Evolutionary conservation across 257 asterid species (phyloP).

Genomic region (Nicotiana otophora): DNA sequence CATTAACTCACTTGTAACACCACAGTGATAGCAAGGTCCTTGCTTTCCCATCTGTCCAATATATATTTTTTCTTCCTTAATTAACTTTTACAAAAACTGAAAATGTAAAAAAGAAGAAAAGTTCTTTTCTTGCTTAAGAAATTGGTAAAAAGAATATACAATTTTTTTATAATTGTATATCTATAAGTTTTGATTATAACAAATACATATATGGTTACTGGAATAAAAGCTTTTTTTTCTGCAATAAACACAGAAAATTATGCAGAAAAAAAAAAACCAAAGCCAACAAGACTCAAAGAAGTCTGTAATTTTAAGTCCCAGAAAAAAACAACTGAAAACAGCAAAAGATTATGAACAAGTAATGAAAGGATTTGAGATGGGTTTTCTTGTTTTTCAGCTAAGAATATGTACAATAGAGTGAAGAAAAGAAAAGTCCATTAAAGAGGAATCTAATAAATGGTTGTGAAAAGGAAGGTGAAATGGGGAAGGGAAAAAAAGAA

Average conservation of each 20-base stretch:
- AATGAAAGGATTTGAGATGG: conserved; percentile 37
- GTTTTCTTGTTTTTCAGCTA: conserved; percentile 26
- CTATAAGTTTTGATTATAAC: conserved; percentile 21
- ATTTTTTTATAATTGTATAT: conserved; percentile 5
- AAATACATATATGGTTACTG: conserved; percentile 29
- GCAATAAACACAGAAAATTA: conserved; percentile 22
- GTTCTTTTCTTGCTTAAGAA: background rate
- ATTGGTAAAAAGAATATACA: background rate
- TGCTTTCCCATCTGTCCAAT: conserved; percentile 86
- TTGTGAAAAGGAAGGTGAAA: conserved; percentile 56
- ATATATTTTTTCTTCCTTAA: background rate
- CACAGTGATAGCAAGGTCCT: conserved; percentile 99
- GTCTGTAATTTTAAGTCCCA: conserved; percentile 31
- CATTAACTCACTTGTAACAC: conserved; percentile 96
- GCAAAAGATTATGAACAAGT: conserved; percentile 27
- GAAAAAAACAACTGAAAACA: conserved; percentile 50
- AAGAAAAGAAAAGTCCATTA: conserved; percentile 41
- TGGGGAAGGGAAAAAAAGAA: conserved; percentile 44
- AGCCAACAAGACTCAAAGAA: conserved; percentile 31
- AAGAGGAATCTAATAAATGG: conserved; percentile 68
- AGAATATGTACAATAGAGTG: conserved; percentile 44
- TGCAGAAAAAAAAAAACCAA: conserved; percentile 27
- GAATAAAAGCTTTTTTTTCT: conserved; percentile 30
- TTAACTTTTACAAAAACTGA: conserved; percentile 22
- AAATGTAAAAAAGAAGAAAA: conserved; percentile 20